phyloP scores from a whole-genome alignment of 108 stramenopile species.

The Aurantiochytrium sp. region DNA sequence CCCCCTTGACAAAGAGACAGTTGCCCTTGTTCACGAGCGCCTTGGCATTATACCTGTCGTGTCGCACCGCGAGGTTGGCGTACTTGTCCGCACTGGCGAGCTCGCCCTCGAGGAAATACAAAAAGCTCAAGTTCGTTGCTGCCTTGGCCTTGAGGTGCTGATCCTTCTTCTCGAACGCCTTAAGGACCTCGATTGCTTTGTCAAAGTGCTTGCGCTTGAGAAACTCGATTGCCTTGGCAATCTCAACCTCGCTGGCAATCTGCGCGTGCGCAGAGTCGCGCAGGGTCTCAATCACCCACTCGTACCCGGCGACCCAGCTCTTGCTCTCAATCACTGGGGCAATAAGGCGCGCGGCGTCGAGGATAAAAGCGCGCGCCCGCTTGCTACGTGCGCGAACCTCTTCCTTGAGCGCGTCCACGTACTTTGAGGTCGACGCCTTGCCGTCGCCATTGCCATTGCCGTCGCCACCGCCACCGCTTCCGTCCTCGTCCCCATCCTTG shows the following conservation, averaged over 20 bases:
- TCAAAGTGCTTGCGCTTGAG: constrained; percentile 54
- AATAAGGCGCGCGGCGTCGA: constrained; percentile 61
- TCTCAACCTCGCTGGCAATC: constrained; percentile 57
- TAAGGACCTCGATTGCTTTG: constrained; percentile 44
- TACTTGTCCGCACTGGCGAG: constrained; percentile 55
- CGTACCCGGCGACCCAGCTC: constrained; percentile 58
- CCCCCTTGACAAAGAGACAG: constrained; percentile 60
- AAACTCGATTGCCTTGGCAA: constrained; percentile 58
- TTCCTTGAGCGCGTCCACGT: background rate
- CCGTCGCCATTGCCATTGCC: background rate
- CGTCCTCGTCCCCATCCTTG: background rate
- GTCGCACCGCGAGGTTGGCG: constrained; percentile 66
- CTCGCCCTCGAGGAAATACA: constrained; percentile 76
- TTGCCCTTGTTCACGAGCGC: constrained; percentile 86
- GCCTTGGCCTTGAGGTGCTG: constrained; percentile 60
- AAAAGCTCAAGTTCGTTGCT: constrained; percentile 72
- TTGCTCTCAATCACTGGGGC: constrained; percentile 56
- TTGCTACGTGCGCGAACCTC: constrained; percentile 2
- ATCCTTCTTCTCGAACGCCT: constrained; percentile 70
- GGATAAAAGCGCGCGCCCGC: constrained; percentile 32
- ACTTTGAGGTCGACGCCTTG: background rate
- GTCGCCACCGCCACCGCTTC: background rate
- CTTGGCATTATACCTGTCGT: constrained; percentile 70
- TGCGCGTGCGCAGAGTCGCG: constrained; percentile 46
- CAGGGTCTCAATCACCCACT: constrained; percentile 64